Evolutionary conservation across 2,329 filamentous ascomycete genomes (phyloP), one percentile per base, ranked within the genome.

Genomic region (Beauveria varroae): DNA sequence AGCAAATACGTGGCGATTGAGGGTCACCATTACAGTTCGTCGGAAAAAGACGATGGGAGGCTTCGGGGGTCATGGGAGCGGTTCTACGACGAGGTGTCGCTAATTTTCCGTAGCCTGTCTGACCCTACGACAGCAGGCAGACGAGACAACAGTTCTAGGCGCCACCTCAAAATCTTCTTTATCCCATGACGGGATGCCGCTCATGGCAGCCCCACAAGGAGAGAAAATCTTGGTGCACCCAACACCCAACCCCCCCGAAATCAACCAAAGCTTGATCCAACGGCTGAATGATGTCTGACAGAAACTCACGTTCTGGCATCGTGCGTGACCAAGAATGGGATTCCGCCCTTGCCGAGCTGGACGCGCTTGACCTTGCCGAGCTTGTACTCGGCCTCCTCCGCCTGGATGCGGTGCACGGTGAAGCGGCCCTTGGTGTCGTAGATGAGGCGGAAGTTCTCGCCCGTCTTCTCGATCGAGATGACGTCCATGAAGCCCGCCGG

Each of bases 271-370:
- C 90, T 95, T 96, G 91, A 91, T 93, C 91, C 93, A 97, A 97
- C 93, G 93, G 88, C 93, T 97, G 93, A 97, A 93, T 95, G 93
- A 97, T 91, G 89, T 90, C 82, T 86, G 83, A 86, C 82, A 89
- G 86, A 89, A 63, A 98, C 93, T 96, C 86, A 99, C 93, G 95
- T 99, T 92, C 95, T 90, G 84, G 95, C 95, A 95, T 99, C 95
- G 91, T 99, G 95, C 93, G 95, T 99, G 91, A 99, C 95, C 92
- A 98, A 97, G 93, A 96, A 99, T 96, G 95, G 95, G 88, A 99
- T 96, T 85, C 93, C 95, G 83, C 95, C 96, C 82, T 92, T 93
- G 86, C 95, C 95, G 74, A 99, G 87, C 86, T 99, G 95, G 67
- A 99, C 95, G 76, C 93, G 90, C 91, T 97, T 97, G 85, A 99